Percentiles rank a stretch among this genome's conserved stretches.
These are phyloP conservation scores for Phytophthora foliorum DNA, from an alignment of 352 stramenopile species.

Conservation along the genomic window DNA sequence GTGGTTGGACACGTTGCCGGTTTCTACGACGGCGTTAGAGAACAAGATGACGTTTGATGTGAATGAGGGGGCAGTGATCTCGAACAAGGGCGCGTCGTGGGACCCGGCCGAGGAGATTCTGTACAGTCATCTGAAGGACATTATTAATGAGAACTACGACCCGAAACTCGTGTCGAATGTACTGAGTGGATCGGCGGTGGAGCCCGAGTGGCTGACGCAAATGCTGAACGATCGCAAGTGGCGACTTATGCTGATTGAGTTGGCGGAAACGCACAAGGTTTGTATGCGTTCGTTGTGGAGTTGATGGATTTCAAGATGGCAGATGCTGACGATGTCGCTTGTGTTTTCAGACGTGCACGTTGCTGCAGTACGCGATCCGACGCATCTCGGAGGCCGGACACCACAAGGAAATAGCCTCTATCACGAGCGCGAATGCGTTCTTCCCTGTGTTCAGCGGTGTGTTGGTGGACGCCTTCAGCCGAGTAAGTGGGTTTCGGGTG, in stretches of 20 bases:
- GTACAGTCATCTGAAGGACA: conserved; percentile 79
- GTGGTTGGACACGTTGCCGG: conserved; percentile 78
- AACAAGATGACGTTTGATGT: conserved; percentile 85
- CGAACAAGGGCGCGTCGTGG: conserved; percentile 78
- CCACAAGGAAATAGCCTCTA: conserved; percentile 91
- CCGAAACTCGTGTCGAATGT: conserved; percentile 90
- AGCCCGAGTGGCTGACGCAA: conserved; percentile 86
- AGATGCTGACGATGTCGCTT: conserved; percentile 12
- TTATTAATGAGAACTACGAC: conserved; percentile 87
- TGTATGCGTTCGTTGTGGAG: neutral
- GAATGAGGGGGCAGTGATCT: conserved; percentile 66
- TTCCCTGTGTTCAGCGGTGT: conserved; percentile 90
- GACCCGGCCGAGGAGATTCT: conserved; percentile 81
- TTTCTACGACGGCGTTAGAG: conserved; percentile 68
- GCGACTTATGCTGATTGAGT: conserved; percentile 87
- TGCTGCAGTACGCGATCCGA: conserved; percentile 89
- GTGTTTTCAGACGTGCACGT: conserved; percentile 68
- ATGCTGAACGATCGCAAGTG: conserved; percentile 88
- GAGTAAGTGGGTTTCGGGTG: conserved; percentile 44
- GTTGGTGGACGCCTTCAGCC: conserved; percentile 77
- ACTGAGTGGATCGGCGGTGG: conserved; percentile 74
- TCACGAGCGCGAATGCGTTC: conserved; percentile 85
- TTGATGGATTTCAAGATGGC: neutral
- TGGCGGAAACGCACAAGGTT: conserved; percentile 89
- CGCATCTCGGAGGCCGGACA: conserved; percentile 88